Base-by-base conservation (phyloP, 2,329 filamentous ascomycete genomes). In the Colletotrichum somersetense region DNA sequence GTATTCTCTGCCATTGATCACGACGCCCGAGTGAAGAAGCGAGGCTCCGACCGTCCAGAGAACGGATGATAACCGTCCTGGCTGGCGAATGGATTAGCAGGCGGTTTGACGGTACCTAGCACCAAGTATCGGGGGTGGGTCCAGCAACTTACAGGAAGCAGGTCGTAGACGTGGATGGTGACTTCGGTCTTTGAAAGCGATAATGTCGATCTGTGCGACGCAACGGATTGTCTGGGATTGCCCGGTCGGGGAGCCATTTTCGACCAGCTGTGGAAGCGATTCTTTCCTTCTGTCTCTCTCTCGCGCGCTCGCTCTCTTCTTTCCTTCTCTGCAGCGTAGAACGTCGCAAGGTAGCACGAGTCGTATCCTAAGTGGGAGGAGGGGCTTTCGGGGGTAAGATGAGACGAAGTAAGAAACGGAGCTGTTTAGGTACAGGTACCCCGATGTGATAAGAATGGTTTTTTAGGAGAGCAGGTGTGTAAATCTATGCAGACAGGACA, bases 1-100 rank as follows among this genome's bases (percentile, higher is more conserved):
- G 79, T 96, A 97, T 84, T 97, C 94, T 74, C 86, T 89, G 75
- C 91, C 89, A 79, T 91, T 91, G 81, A 96, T 93, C 52, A 95
- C 93, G 66, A 97, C 92, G 64, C 93, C 94, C 0, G 93, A 93
- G 80, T 97, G 94, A 6, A 96, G 88, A 44, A 97, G 89, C 6
- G 91, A 93, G 57, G 91, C 89, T 71, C 94, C 94, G 66, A 96
- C 80, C 26, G 90, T 88, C 94, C 94, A 97, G 40, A 97, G 87
- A 16, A 94, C 77, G 0, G 92, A 91, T n/a, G 93, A 91, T 50
- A 96, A 81, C 76, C 90, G 90, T 62, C 93, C 92, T 52, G 93
- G 92, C 89, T 94, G 72, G 71, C 35, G 38, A 30, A 26, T 20
- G 5, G 18, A 42, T 73, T 67, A 73, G 71, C 50, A 42, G 30